Conservation (phyloP, 2,329 filamentous ascomycete genomes). For the Daldinia sp. region DNA sequence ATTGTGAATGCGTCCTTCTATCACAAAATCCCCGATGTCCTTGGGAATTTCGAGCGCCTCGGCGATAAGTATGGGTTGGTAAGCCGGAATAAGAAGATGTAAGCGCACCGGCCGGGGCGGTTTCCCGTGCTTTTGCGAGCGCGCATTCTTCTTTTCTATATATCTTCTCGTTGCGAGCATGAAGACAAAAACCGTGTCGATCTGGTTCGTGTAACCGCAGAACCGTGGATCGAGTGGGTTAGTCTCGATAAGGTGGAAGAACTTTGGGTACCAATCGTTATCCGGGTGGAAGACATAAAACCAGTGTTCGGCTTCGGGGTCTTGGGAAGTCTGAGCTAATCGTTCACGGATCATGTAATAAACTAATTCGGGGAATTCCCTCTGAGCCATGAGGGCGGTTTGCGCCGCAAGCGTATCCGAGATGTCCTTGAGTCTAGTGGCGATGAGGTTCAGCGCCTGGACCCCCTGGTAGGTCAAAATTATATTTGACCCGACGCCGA, state of each 20-base stretch:
- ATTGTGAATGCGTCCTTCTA: slow-evolving; percentile 52
- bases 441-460: slow-evolving; percentile 49
- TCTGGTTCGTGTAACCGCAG: slow-evolving; percentile 52
- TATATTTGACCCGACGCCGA: slow-evolving; percentile 48
- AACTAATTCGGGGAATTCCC: slow-evolving; percentile 50
- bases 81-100: slow-evolving; percentile 52
- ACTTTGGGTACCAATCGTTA: slow-evolving; percentile 53
- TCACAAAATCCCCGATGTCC: slow-evolving; percentile 50
- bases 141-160: slow-evolving; percentile 38
- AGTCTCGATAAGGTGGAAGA: slow-evolving; percentile 50
- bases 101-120: slow-evolving; percentile 42
- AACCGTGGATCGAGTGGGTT: slow-evolving; percentile 48
- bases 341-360: slow-evolving; percentile 50
- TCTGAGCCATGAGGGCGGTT: slow-evolving; percentile 49
- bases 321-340: slow-evolving; percentile 45
- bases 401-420: slow-evolving; percentile 47
- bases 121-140: slow-evolving; percentile 38
- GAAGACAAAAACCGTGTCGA: slow-evolving; percentile 52
- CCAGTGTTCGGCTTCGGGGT: slow-evolving; percentile 45
- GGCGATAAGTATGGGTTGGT: slow-evolving; percentile 50
- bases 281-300: slow-evolving; percentile 55
- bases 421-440: slow-evolving; percentile 48
- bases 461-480: slow-evolving; percentile 49
- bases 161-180: slow-evolving; percentile 49
- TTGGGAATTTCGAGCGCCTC: slow-evolving; percentile 50